Percentiles rank a stretch among this genome's conserved stretches.
phyloP scores from a whole-genome alignment of 345 rosid genomes.

The Excoecaria cochinchinensis region DNA sequence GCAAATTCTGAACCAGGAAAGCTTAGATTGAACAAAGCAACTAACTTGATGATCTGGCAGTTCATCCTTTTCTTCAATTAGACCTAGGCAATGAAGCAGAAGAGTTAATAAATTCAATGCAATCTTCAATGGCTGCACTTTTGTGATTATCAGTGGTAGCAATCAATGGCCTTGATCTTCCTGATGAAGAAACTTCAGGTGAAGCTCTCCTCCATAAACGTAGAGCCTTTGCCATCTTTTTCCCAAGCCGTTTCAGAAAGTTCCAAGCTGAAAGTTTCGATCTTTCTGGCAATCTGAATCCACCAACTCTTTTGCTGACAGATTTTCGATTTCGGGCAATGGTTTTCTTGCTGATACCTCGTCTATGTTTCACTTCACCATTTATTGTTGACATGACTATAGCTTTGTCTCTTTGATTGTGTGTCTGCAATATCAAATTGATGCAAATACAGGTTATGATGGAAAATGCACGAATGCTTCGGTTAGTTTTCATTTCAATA shows the following conservation, averaged over 20 bases:
- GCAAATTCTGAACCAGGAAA: too few relatives aligned
- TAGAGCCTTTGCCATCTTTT: constrained; percentile 43
- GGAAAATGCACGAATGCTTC: too few relatives aligned
- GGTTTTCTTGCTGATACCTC: constrained; percentile 13
- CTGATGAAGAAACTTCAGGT: constrained; percentile 41
- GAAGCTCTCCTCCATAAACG: constrained; percentile 37
- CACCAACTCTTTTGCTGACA: constrained; percentile 24
- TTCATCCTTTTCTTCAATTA: constrained; percentile 20
- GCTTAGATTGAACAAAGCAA: too few relatives aligned
- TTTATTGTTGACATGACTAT: constrained; percentile 35
- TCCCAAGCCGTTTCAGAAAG: constrained; percentile 47
- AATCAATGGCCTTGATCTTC: constrained; percentile 38
- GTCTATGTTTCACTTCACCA: constrained; percentile 19
- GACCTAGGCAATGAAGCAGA: constrained; percentile 47
- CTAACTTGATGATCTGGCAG: too few relatives aligned
- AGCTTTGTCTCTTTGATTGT: too few relatives aligned
- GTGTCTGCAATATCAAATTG: background rate
- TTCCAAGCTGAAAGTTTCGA: constrained; percentile 42
- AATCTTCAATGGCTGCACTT: constrained; percentile 69
- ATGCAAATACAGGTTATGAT: too few relatives aligned
- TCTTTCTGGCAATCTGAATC: constrained; percentile 48
- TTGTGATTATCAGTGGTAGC: constrained; percentile 52
- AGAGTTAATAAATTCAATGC: constrained; percentile 79
- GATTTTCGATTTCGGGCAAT: constrained; percentile 7
- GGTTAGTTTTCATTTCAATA: too few relatives aligned